Base-by-base conservation (phyloP, 208 protist genomes). In the Acanthamoeba triangularis region DNA sequence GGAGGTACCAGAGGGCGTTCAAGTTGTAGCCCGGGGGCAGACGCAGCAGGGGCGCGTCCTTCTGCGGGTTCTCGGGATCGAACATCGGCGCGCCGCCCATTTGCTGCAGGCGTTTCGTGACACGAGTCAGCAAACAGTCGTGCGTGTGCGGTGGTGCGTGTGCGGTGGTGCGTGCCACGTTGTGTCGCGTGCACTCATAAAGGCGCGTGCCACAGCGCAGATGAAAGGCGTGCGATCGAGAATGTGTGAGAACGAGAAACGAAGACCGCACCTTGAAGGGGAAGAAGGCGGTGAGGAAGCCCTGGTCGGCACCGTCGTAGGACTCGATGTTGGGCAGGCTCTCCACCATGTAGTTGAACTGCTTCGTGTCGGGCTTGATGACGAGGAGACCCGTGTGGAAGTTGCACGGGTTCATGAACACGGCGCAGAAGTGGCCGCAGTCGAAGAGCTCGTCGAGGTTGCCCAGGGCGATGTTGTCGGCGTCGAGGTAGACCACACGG, bases 341-440 rank as follows among this genome's bases (percentile, higher is more conserved):
- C 3, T 74, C 8, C 28, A 95, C 35, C 93, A 95, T 91, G 41
- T 95, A 3, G 35, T 80, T 37, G 63, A 90, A 90, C 56, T 91
- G 30, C 6, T 54, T 16, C 28, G 94, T 52, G 65, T 92, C 65
- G 33, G 88, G 65, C 67, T 90, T 85, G 94, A 94, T 78, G 37
- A 94, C 88, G 33, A 95, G 49, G 33, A 90, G 82, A 93, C 96
- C 97, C 35, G 96, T 97, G 96, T 97, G 96, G 49, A 97, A 97
- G 65, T 96, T 96, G 88, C 95, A 94, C 3, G 97, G 97, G 72
- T 97, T 97, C 93, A 97, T 96, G 91, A 97, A 97, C 28, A 97
- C 96, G 52, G 96, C 97, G 90, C 97, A 97, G 63, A 97, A 97
- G 61, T 96, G 94, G 41, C 97, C 97, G 74, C 97, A 97, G 49